Percentiles rank a stretch among this genome's conserved stretches.
These are phyloP conservation scores for Ascosphaera apis DNA, from an alignment of 2,329 filamentous ascomycete genomes.

Conservation along the genomic window DNA sequence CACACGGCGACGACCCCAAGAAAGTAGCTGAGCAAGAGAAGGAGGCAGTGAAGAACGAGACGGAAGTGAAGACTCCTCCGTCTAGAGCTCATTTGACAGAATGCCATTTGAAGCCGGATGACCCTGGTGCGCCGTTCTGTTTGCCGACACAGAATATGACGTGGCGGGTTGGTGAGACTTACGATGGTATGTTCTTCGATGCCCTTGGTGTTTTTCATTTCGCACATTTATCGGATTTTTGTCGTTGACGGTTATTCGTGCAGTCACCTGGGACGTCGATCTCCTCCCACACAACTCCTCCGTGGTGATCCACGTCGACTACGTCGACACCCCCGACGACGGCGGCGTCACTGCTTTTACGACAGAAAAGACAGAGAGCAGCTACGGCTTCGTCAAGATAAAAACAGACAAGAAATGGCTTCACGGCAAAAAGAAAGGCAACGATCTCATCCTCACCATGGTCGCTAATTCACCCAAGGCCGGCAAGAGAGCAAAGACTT, in stretches of 20 bases:
- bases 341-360: constrained; percentile 15
- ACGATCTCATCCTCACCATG: constrained; percentile 17
- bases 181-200: background rate
- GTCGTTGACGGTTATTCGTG: no score
- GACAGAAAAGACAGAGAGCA: constrained; percentile 15
- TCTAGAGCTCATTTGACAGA: background rate
- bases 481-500: constrained; percentile 9
- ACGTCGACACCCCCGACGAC: constrained; percentile 12
- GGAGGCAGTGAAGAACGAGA: background rate
- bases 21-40: background rate
- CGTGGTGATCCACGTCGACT: constrained; percentile 14
- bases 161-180: background rate
- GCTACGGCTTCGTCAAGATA: constrained; percentile 17
- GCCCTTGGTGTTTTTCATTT: no score
- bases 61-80: background rate
- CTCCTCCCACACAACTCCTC: constrained; percentile 12
- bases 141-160: background rate
- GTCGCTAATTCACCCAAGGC: constrained; percentile 8
- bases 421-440: constrained; percentile 13
- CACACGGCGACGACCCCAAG: background rate
- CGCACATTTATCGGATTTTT: no score
- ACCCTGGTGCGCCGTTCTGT: background rate
- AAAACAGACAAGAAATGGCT: constrained; percentile 19
- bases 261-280: constrained; percentile 17
- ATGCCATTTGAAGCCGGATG: background rate